phyloP scores from a whole-genome alignment of 2,329 filamentous ascomycete species.

The Thielaviopsis populi region DNA sequence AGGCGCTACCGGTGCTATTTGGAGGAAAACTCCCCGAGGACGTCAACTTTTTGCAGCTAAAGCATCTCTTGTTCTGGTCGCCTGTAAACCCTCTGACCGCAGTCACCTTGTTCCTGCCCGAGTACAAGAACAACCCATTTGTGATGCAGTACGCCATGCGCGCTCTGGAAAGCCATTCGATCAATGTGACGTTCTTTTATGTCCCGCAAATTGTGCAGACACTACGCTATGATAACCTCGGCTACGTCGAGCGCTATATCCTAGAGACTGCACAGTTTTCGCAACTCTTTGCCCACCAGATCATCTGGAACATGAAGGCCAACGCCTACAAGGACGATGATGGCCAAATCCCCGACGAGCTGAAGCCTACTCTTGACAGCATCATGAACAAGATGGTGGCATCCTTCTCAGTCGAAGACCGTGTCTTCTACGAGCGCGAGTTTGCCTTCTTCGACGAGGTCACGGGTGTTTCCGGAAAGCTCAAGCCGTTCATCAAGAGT shows the following conservation, averaged over 20 bases:
- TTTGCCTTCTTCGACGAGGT: conserved; percentile 98
- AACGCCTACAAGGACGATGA: conserved; percentile 98
- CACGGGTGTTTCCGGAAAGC: conserved; percentile 84
- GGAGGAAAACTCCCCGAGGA: conserved; percentile 63
- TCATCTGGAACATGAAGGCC: conserved; percentile 99
- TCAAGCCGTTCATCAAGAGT: conserved; percentile 82
- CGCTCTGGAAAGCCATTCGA: conserved; percentile 78
- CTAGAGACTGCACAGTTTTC: conserved; percentile 93
- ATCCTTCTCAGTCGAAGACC: conserved; percentile 67
- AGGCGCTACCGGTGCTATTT: conserved; percentile 69
- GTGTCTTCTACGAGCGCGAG: conserved; percentile 79
- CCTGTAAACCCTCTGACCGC: conserved; percentile 87
- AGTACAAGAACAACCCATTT: conserved; percentile 81
- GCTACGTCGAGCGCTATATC: conserved; percentile 93
- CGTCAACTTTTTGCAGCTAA: conserved; percentile 62
- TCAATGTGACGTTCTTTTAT: conserved; percentile 98
- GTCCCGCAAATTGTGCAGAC: conserved; percentile 96
- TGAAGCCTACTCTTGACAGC: conserved; percentile 84
- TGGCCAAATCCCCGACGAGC: conserved; percentile 69
- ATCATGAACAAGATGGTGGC: conserved; percentile 74
- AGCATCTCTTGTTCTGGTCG: conserved; percentile 88
- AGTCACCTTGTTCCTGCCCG: conserved; percentile 81
- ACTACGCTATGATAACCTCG: conserved; percentile 78
- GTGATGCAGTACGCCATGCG: conserved; percentile 95
- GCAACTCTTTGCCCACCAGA: conserved; percentile 96